Percentiles rank a stretch among this genome's conserved stretches.
These are phyloP conservation scores for Inonotus obliquus DNA, from an alignment of 1,284 basidiomycete genomes.

Conservation along the genomic window DNA sequence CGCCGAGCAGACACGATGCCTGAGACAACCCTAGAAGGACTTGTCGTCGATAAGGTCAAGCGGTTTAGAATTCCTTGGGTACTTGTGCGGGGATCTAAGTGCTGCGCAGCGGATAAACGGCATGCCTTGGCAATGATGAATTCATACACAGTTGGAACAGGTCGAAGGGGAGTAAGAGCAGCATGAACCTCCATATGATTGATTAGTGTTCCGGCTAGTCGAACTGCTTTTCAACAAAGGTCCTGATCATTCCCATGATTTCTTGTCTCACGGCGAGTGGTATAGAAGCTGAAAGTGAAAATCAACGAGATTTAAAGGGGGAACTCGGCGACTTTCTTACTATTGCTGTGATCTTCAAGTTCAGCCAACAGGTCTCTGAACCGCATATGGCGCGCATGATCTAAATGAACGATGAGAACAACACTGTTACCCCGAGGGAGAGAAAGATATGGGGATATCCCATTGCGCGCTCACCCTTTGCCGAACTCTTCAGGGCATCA, in stretches of 20 bases:
- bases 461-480: conserved; percentile 12
- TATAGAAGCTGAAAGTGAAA: conserved; percentile 18
- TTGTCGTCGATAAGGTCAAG: too few species aligned
- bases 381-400: conserved; percentile 42
- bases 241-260: conserved; percentile 19
- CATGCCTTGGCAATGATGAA: too few species aligned
- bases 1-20: too few species aligned
- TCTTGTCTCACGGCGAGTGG: conserved; percentile 21
- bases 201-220: conserved; percentile 6
- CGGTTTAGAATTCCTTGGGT: too few species aligned
- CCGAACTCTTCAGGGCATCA: conserved; percentile 16
- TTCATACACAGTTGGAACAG: too few species aligned
- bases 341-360: conserved; percentile 19
- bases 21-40: too few species aligned
- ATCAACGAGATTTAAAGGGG: conserved; percentile 19
- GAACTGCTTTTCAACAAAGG: conserved; percentile 23
- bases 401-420: conserved; percentile 26
- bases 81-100: too few species aligned
- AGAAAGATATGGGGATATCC: not conserved
- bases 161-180: not conserved
- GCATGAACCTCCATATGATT: not conserved
- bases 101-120: too few species aligned
- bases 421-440: too few species aligned
- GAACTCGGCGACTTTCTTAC: conserved; percentile 4
- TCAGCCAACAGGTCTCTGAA: conserved; percentile 29